Evolutionary conservation across 495 filamentous ascomycete genomes (phyloP), one percentile per base, ranked within the genome.

Genomic region (Wilcoxina mikolae): DNA sequence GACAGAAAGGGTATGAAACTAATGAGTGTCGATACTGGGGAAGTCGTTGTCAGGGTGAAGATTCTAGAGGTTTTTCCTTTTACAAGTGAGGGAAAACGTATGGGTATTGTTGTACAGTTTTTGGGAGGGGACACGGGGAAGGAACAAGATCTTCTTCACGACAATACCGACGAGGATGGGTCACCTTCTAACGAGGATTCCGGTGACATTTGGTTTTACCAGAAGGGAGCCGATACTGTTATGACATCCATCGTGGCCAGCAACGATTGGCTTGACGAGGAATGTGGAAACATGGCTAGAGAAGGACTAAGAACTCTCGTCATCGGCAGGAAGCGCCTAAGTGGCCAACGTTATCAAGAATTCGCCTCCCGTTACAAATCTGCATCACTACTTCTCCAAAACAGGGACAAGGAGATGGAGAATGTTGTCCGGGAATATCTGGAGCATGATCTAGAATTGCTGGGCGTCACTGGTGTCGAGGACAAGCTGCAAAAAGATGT

Each of bases 241-340:
- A 99, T 99, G 93, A 74, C 79, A 15, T 76, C 83, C 11, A 96
- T 99, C 57, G 93, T 99, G 25, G 84, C 82, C 12, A 76, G 87
- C 11, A 95, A 95, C 64, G 91, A 96, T 72, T 99, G 93, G 93
- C 77, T 99, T 2, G 93, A 96, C 54, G 93, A 99, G 63, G 93
- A 99, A 66, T 95, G 90, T 1, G 85, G 86, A 2, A 99, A 99
- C 62, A 96, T 99, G 93, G 93, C 93, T 2, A 79, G 93, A 18
- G 93, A 99, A 71, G 93, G 93, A 22, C 72, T 99, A 46, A 81
- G 93, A 18, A 99, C 93, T 4, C 76, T 99, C 7, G 93, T 99
- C 9, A 81, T 99, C 15, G 93, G 93, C 33, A 74, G 93, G 41
- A 94, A 87, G 66, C 79, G 76, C 28, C 72, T 99, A 23, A 86